A percentile compares a stretch with the other conserved stretches of the same genome.
Evolutionary conservation across 495 filamentous ascomycete species (phyloP).

Genomic region (Letharia lupina): DNA sequence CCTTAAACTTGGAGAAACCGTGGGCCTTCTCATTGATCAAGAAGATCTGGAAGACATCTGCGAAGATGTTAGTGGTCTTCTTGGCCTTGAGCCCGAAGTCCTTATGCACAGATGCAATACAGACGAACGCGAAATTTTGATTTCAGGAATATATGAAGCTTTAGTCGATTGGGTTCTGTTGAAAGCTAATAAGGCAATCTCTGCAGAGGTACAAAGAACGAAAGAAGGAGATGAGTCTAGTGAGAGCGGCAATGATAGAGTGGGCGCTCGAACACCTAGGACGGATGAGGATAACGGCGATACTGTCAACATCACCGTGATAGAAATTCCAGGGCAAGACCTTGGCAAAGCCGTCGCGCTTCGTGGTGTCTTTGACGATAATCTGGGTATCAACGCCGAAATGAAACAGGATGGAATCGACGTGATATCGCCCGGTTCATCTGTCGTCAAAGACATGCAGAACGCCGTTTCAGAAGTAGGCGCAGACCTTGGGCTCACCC

Average conservation of each 20-base stretch:
- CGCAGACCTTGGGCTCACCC: slow-evolving; percentile 70
- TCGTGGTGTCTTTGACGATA: slow-evolving; percentile 85
- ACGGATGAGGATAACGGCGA: slow-evolving; percentile 63
- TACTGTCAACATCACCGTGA: slow-evolving; percentile 77
- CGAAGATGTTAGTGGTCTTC: slow-evolving; percentile 77
- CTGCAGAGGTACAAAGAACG: slow-evolving; percentile 56
- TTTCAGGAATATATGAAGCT: slow-evolving; percentile 85
- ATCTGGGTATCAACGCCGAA: slow-evolving; percentile 84
- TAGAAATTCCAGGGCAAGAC: slow-evolving; percentile 74
- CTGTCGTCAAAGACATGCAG: slow-evolving; percentile 77
- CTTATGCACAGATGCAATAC: slow-evolving; percentile 71
- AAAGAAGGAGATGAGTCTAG: slow-evolving; percentile 54
- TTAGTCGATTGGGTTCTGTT: slow-evolving; percentile 89
- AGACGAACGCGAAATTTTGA: slow-evolving; percentile 69
- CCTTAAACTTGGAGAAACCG: slow-evolving; percentile 82
- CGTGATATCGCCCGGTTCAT: slow-evolving; percentile 57
- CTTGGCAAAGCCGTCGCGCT: slow-evolving; percentile 80
- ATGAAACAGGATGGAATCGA: slow-evolving; percentile 93
- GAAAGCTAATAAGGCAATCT: slow-evolving; percentile 85
- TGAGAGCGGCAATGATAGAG: slow-evolving; percentile 45
- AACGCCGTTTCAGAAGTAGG: slow-evolving; percentile 69
- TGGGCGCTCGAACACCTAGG: slow-evolving; percentile 49
- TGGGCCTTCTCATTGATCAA: slow-evolving; percentile 76
- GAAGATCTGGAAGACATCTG: slow-evolving; percentile 80
- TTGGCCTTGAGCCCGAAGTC: slow-evolving; percentile 81